Base-by-base conservation (phyloP, 2,329 filamentous ascomycete genomes). In the Pestalotiopsis sp. region DNA sequence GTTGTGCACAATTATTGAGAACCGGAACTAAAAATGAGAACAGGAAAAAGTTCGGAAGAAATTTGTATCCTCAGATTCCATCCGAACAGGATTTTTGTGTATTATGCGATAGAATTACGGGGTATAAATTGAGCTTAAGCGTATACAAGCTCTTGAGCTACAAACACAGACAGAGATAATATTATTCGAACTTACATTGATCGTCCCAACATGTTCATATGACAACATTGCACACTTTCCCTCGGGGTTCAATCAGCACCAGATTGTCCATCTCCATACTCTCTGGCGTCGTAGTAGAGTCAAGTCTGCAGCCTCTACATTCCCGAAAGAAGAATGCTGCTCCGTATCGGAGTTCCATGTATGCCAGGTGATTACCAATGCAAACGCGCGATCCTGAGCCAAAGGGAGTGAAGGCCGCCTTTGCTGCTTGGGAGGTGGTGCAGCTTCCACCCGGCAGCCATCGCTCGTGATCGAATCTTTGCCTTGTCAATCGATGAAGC, bases 291-390 rank as follows among this genome's bases (percentile, higher is more conserved):
- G 49, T 45, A 1, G 39, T 23, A 4, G 52, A 13, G 27, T 75
- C 76, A 3, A 78, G 62, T 12, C 57, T 73, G 2, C 74, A 75
- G 67, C 72, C 72, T 0, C 79, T 78, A 69, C 81, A 85, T 41
- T 82, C 77, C 1, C 81, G 78, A 73, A 88, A 87, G 74, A 90
- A 86, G 4, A 81, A 76, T 0, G 85, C 83, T 0, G 82, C 78
- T 0, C 80, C 85, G 27, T 86, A 81, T 4, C 86, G 79, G 20
- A 89, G 73, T 72, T 89, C 87, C 77, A 87, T 87, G 20, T 81
- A 77, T 0, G 87, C 87, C 17, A 90, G 78, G 67, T 88, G 85
- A 25, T 86, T 78, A 3, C 87, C 87, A 12, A 90, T 78, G 69
- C 88, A 90, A 2, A 75, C n/a, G n/a, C n/a, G n/a, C n/a, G n/a